Evolutionary conservation across 1,284 basidiomycete genomes (phyloP).

Genomic region (Puccinia coronata): DNA sequence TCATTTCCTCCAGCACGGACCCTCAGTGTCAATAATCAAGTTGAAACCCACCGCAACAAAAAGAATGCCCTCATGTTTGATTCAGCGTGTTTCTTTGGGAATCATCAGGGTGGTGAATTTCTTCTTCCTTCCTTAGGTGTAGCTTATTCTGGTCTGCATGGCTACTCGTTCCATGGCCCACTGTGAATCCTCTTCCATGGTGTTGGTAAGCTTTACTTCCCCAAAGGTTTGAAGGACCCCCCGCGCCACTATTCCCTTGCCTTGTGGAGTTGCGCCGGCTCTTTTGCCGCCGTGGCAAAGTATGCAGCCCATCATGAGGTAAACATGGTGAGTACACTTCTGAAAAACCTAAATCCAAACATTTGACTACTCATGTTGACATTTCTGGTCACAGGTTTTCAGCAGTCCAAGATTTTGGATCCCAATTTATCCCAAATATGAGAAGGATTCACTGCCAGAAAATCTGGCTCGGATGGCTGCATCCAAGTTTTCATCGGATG

Average conservation of each 20-base stretch:
- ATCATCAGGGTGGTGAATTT: background rate
- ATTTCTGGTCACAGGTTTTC: background rate
- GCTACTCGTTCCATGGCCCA: background rate
- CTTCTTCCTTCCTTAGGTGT: background rate
- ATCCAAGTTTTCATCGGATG: too few species aligned
- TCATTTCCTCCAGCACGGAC: background rate
- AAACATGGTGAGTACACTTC: background rate
- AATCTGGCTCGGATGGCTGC: too few species aligned
- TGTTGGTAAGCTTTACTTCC: background rate
- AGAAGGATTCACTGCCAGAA: too few species aligned
- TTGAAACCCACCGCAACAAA: background rate
- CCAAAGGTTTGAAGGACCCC: background rate
- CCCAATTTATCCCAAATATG: background rate
- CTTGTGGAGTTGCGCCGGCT: background rate
- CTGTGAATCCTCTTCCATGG: background rate
- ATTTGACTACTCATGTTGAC: too few species aligned
- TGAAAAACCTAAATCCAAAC: background rate
- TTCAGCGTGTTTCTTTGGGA: background rate
- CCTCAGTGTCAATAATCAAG: background rate
- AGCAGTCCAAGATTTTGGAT: background rate
- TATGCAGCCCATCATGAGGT: background rate
- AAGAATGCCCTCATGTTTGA: background rate
- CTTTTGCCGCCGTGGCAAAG: background rate
- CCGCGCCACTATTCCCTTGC: background rate
- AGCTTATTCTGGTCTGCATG: conserved; percentile 2